phyloP scores from a whole-genome alignment of 208 protist genomes.

The Acanthamoeba quina region DNA sequence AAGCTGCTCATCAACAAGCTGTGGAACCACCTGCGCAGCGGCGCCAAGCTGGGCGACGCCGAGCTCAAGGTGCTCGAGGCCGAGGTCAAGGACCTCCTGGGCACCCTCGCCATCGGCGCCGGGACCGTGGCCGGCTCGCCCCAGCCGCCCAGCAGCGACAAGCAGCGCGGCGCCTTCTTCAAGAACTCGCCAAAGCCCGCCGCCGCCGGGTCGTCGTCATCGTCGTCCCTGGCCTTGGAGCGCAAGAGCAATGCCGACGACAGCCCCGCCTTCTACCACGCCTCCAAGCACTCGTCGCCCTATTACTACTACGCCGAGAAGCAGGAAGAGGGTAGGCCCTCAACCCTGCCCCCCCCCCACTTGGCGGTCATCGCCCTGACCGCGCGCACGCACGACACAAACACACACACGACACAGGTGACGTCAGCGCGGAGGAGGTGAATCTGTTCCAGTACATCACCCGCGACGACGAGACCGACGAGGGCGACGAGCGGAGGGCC shows the following conservation, averaged over 20 bases:
- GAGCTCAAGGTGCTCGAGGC: conserved; percentile 17
- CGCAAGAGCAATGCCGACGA: conserved; percentile 22
- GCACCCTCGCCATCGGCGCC: conserved; percentile 25
- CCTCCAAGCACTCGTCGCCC: conserved; percentile 7
- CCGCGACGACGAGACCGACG: neutral
- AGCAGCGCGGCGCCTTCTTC: neutral
- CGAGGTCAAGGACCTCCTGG: conserved; percentile 13
- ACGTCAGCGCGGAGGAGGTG: neutral
- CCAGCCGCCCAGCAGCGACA: neutral
- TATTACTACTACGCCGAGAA: conserved; percentile 46
- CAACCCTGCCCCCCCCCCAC: neutral
- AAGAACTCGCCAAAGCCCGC: neutral
- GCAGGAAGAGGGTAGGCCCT: neutral
- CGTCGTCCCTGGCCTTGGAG: neutral
- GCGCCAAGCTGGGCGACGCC: neutral
- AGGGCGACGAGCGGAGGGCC: neutral
- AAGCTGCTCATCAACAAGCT: conserved; percentile 62
- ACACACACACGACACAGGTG: neutral
- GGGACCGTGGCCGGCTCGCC: neutral
- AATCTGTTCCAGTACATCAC: conserved; percentile 56
- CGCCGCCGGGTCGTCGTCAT: too few relatives aligned
- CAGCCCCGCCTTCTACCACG: conserved; percentile 18
- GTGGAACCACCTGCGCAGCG: conserved; percentile 15
- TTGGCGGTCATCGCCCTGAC: neutral
- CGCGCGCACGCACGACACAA: neutral